phyloP scores from a whole-genome alignment of 352 stramenopile genomes.

The Phytophthora cajani region DNA sequence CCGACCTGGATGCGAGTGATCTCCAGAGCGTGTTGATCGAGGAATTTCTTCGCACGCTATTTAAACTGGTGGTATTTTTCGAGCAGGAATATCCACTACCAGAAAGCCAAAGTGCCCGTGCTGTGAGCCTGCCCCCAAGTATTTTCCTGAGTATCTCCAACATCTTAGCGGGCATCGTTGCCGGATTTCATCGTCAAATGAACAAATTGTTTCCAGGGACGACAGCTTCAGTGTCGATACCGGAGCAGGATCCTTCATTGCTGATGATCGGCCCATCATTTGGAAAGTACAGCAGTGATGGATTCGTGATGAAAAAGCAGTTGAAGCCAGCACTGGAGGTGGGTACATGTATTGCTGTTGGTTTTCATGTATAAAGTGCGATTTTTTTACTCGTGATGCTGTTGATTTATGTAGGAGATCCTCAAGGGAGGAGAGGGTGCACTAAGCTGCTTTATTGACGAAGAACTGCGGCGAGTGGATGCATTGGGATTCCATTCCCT shows the following conservation, averaged over 20 bases:
- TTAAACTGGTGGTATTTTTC: conserved; percentile 80
- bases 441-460: conserved; percentile 60
- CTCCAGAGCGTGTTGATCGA: conserved; percentile 79
- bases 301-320: conserved; percentile 28
- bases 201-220: conserved; percentile 59
- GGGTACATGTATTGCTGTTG: conserved; percentile 5
- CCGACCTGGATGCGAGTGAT: conserved; percentile 69
- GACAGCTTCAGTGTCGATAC: conserved; percentile 21
- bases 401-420: conserved; percentile 30
- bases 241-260: conserved; percentile 23
- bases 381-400: background rate
- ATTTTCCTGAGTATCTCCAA: conserved; percentile 68
- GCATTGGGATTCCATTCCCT: conserved; percentile 63
- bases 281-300: conserved; percentile 37
- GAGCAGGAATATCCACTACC: conserved; percentile 63
- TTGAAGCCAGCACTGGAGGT: conserved; percentile 49
- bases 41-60: conserved; percentile 77
- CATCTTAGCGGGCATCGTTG: conserved; percentile 70
- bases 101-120: background rate
- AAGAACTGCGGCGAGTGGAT: conserved; percentile 54
- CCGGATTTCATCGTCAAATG: conserved; percentile 52
- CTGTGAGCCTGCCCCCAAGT: conserved; percentile 23
- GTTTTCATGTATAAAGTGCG: background rate
- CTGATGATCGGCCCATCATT: conserved; percentile 24
- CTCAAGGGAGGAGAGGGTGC: conserved; percentile 9